phyloP scores from a whole-genome alignment of 179 eudicot species.

The Carnegiea gigantea region DNA sequence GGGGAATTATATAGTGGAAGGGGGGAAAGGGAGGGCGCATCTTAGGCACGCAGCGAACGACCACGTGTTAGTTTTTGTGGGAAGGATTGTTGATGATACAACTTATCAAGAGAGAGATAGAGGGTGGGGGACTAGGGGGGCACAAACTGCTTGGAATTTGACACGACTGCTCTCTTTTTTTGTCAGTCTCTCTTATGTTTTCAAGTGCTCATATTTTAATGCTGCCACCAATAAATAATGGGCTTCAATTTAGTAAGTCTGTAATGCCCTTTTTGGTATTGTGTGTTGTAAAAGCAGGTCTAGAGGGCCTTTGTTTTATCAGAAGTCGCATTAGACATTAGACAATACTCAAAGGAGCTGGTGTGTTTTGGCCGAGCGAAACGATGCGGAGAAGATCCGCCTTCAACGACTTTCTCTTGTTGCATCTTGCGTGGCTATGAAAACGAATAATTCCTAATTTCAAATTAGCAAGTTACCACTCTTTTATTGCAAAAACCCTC shows the following conservation, averaged over 20 bases:
- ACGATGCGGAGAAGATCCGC: neutral
- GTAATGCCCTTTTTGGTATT: slow-evolving; percentile 9
- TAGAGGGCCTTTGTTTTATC: too few species aligned
- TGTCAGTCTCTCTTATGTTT: neutral
- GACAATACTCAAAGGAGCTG: neutral
- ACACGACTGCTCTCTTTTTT: slow-evolving; percentile 20
- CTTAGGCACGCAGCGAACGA: slow-evolving; percentile 20
- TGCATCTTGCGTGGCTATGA: neutral
- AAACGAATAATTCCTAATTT: neutral
- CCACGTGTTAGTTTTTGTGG: slow-evolving; percentile 33
- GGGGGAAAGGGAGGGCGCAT: slow-evolving; percentile 1
- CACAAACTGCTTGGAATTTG: slow-evolving; percentile 27
- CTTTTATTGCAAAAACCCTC: neutral
- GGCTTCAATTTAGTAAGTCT: neutral
- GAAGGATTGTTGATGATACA: neutral
- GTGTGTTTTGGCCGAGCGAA: neutral
- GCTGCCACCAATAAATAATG: neutral
- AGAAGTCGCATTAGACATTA: neutral
- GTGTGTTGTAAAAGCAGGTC: slow-evolving; percentile 13
- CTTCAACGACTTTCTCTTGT: neutral
- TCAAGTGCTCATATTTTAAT: neutral
- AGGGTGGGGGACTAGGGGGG: slow-evolving; percentile 18
- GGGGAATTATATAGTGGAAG: slow-evolving; percentile 30
- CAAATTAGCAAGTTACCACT: neutral
- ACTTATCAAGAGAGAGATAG: neutral